Base-by-base conservation (phyloP, 495 filamentous ascomycete species). In the Penicilliopsis zonata region DNA sequence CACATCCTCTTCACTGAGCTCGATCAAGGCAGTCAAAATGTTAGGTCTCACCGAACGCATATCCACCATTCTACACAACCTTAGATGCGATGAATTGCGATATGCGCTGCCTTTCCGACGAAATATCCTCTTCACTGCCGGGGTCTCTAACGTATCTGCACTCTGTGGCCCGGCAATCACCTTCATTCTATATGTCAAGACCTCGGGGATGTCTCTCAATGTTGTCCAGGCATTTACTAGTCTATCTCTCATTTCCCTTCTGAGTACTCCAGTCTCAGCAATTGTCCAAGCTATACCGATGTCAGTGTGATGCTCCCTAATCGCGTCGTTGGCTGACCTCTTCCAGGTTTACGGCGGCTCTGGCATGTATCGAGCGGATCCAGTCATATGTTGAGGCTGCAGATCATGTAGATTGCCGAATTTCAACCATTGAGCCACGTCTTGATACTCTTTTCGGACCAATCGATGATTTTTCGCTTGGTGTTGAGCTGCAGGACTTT, bases 1-100 rank as follows among this genome's bases (percentile, higher is more conserved):
- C 18, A 73, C 65, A 5, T 55, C 54, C n/a, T 45, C 59, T 1
- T 62, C 69, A 46, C 43, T 78, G 9, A 44, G 57, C 18, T 60
- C 65, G 0, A 70, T 74, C 38, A 76, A 76, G 41, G 61, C 62
- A n/a, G 47, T 82, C 24, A 82, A 80, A 39, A 73, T 78, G 66
- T 61, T 74, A 3, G 76, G 74, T 1, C 46, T 80, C 5, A 37
- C 27, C 12, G 21, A 24, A 7, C 7, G n/a, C 13, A 46, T 58
- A 6, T 53, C 57, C 53, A 49, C 37, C 7, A 43, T 45, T 12
- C 52, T 81, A 1, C 59, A 74, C 26, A 40, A 47, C 0, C 47
- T 79, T 18, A 63, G 72, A 8, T 49, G 72, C 9, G 58, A 72
- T 12, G 78, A 82, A 36, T 35, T 80, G 3, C 40, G 56, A n/a